A percentile compares a stretch with the other conserved stretches of the same genome.
phyloP scores from a whole-genome alignment of 2,329 filamentous ascomycete genomes.

The Microcyclospora pomicola region DNA sequence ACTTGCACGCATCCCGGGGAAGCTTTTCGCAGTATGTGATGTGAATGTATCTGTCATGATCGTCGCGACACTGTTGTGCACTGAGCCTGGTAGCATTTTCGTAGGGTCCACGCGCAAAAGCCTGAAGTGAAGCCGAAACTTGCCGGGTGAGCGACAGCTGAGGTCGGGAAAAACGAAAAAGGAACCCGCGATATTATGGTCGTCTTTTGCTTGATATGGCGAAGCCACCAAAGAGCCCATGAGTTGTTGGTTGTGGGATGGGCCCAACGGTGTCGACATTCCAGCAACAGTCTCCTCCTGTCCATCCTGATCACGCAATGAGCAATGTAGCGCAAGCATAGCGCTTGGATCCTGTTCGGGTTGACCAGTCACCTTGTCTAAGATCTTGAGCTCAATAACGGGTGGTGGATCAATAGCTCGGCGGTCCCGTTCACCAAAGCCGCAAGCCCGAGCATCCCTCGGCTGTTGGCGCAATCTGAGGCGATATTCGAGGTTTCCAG shows the following conservation, averaged over 20 bases:
- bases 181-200: conserved; percentile 57
- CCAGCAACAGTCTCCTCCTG: conserved; percentile 52
- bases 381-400: conserved; percentile 60
- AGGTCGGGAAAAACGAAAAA: conserved; percentile 81
- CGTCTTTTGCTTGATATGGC: conserved; percentile 63
- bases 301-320: conserved; percentile 57
- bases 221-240: conserved; percentile 71
- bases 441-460: conserved; percentile 62
- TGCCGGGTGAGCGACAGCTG: conserved; percentile 62
- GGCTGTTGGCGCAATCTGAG: conserved; percentile 64
- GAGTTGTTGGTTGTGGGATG: conserved; percentile 54
- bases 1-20: conserved; percentile 70
- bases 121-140: conserved; percentile 61
- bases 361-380: conserved; percentile 42
- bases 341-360: conserved; percentile 51
- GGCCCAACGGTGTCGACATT: conserved; percentile 35
- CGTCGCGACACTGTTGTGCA: conserved; percentile 36
- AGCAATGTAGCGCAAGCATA: conserved; percentile 49
- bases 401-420: conserved; percentile 73
- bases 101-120: conserved; percentile 57
- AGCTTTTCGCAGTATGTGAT: conserved; percentile 74
- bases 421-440: conserved; percentile 69
- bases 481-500: conserved; percentile 24
- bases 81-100: conserved; percentile 40
- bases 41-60: conserved; percentile 58